phyloP scores from a whole-genome alignment of 169 alveolate genomes.

The Plasmodium cynomolgi region DNA sequence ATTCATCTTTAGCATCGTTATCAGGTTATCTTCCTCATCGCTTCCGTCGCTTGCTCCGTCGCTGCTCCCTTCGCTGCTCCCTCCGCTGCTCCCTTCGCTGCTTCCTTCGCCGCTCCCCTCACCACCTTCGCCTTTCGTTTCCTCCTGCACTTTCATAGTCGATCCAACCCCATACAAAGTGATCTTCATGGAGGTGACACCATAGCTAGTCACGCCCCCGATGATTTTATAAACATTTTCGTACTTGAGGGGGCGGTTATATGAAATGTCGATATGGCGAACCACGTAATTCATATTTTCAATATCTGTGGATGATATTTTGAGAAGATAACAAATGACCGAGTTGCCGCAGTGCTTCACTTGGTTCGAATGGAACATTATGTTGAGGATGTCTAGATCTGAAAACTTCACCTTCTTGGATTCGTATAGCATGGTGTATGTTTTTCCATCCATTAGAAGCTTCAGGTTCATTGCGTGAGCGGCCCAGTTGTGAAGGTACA shows the following conservation, averaged over 20 bases:
- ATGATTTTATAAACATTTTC: background rate
- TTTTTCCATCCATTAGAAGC: background rate
- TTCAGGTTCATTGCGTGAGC: background rate
- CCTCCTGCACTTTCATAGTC: background rate
- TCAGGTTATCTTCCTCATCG: background rate
- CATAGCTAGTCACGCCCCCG: conserved; percentile 4
- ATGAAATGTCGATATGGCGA: background rate
- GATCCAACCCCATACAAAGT: background rate
- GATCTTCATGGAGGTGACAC: background rate
- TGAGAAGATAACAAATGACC: conserved; percentile 2
- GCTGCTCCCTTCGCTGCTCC: too few relatives aligned
- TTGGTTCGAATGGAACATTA: background rate
- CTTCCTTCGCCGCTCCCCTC: background rate
- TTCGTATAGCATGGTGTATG: background rate
- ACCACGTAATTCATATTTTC: background rate
- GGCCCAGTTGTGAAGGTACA: background rate
- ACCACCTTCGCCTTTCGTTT: background rate
- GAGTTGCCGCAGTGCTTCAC: background rate
- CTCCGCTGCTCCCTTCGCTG: background rate
- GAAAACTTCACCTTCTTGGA: background rate
- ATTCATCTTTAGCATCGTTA: background rate
- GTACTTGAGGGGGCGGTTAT: background rate
- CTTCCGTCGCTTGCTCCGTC: too few relatives aligned
- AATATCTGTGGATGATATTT: background rate
- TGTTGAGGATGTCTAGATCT: background rate